phyloP scores from a whole-genome alignment of 306 rosid species.

The Dalbergia oliveri region DNA sequence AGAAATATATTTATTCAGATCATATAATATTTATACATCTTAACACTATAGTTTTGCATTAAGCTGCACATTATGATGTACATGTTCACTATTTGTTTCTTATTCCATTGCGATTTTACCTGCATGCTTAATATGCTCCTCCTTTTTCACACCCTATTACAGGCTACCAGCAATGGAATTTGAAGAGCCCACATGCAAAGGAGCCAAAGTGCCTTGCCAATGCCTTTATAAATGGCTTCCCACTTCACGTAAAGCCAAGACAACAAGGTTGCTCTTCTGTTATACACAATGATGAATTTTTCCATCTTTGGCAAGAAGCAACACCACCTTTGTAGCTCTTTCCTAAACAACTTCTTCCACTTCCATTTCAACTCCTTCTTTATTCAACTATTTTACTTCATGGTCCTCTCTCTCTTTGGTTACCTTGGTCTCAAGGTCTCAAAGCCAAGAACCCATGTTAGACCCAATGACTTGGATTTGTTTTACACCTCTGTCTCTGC shows the following conservation, averaged over 20 bases:
- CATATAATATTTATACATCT: background rate
- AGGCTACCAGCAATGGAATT: background rate
- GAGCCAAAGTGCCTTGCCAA: background rate
- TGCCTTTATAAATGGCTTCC: slow-evolving; percentile 34
- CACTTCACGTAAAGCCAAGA: background rate
- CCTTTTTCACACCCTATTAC: background rate
- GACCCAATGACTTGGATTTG: slow-evolving; percentile 51
- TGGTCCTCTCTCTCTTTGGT: slow-evolving; percentile 58
- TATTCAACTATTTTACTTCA: slow-evolving; percentile 54
- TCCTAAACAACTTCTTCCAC: background rate
- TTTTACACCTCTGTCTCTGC: slow-evolving; percentile 85
- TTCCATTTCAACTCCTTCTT: slow-evolving; percentile 34
- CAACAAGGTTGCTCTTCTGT: background rate
- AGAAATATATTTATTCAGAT: too few relatives aligned
- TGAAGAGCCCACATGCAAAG: background rate
- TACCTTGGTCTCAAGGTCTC: slow-evolving; percentile 58
- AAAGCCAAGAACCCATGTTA: slow-evolving; percentile 44
- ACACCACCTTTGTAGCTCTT: background rate
- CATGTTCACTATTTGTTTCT: background rate
- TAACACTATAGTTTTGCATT: background rate
- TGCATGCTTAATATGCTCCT: background rate
- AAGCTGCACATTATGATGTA: background rate
- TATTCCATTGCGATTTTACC: background rate
- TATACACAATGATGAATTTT: slow-evolving; percentile 27
- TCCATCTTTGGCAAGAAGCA: background rate